Conservation (phyloP, 352 stramenopile species). For the Pythium brachiatum region DNA sequence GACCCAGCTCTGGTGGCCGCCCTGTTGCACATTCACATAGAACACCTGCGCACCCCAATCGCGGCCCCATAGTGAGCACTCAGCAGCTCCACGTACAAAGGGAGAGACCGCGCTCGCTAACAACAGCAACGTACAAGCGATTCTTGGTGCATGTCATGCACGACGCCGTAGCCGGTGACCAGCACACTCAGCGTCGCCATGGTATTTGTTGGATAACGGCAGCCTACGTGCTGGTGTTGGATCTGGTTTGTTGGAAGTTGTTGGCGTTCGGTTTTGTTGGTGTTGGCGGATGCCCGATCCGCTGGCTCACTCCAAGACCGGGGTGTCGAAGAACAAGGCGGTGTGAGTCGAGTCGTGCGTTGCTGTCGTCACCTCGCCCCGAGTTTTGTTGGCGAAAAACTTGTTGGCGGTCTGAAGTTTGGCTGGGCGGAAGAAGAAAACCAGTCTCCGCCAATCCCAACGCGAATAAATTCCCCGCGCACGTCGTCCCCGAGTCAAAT, state of each 20-base stretch:
- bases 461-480: slow-evolving; percentile 1
- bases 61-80: neutral
- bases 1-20: slow-evolving; percentile 59
- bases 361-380: slow-evolving; percentile 1
- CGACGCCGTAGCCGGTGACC: slow-evolving; percentile 71
- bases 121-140: slow-evolving; percentile 35
- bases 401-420: slow-evolving; percentile 8
- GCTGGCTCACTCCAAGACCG: neutral
- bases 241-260: slow-evolving; percentile 8
- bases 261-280: neutral
- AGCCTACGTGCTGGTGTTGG: neutral
- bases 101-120: slow-evolving; percentile 1
- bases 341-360: slow-evolving; percentile 5
- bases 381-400: slow-evolving; percentile 7
- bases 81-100: neutral
- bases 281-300: neutral
- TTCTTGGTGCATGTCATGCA: slow-evolving; percentile 53
- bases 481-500: neutral
- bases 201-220: neutral
- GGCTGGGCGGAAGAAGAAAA: slow-evolving; percentile 5
- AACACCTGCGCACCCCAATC: slow-evolving; percentile 47
- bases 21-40: slow-evolving; percentile 71
- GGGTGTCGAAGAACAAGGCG: slow-evolving; percentile 5
- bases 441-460: neutral
- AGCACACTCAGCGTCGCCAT: slow-evolving; percentile 75